These are phyloP conservation scores for Xylaria intraflava DNA, from an alignment of 495 filamentous ascomycete genomes.

Conservation along the genomic window DNA sequence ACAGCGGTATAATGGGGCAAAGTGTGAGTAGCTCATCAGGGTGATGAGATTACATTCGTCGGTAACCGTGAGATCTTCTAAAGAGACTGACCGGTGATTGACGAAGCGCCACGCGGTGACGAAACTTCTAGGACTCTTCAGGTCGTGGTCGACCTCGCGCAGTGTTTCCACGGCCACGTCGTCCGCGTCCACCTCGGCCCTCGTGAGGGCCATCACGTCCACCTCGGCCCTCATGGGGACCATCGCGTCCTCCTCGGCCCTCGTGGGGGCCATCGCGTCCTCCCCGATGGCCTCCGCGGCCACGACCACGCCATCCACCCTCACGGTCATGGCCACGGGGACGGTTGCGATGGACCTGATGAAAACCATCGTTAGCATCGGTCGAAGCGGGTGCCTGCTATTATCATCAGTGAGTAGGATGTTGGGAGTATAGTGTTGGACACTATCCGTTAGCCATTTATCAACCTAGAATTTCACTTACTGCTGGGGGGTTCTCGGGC, in stretches of 20 bases:
- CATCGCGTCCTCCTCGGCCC: slow-evolving; percentile 41
- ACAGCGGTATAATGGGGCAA: slow-evolving; percentile 10
- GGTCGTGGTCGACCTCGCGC: slow-evolving; percentile 23
- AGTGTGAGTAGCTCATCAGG: background rate
- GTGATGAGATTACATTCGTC: slow-evolving; percentile 4
- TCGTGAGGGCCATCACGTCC: slow-evolving; percentile 43
- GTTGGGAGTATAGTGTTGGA: background rate
- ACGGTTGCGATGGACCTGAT: slow-evolving; percentile 57
- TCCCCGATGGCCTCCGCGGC: slow-evolving; percentile 52
- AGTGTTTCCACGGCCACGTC: slow-evolving; percentile 36
- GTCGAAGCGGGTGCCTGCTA: slow-evolving; percentile 24
- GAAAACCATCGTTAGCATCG: slow-evolving; percentile 58
- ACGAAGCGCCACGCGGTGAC: slow-evolving; percentile 12
- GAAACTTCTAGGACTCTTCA: slow-evolving; percentile 35
- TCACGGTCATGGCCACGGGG: slow-evolving; percentile 44
- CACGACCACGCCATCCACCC: slow-evolving; percentile 43
- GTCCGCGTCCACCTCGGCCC: slow-evolving; percentile 42
- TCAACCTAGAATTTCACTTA: slow-evolving; percentile 17
- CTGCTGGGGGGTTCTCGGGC: slow-evolving; percentile 38
- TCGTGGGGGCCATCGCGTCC: slow-evolving; percentile 46
- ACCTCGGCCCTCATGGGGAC: slow-evolving; percentile 41
- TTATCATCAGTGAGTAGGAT: slow-evolving; percentile 13
- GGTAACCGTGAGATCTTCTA: background rate
- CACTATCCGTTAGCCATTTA: background rate
- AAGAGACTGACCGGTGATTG: slow-evolving; percentile 10